These are phyloP conservation scores for Trypanosoma brucei DNA, from an alignment of 208 protist genomes.

Conservation along the genomic window DNA sequence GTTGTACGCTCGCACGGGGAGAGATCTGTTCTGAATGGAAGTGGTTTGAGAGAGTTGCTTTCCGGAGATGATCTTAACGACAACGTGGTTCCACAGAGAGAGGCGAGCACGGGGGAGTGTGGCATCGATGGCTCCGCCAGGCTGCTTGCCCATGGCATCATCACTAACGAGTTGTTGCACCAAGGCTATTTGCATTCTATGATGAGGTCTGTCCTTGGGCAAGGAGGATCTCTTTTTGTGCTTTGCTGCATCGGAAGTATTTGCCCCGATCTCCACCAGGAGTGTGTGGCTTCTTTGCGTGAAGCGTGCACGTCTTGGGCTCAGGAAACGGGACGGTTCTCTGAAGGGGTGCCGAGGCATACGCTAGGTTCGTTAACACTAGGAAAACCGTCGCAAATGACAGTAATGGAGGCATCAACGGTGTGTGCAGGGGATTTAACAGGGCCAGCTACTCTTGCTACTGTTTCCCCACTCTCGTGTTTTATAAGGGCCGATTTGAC, in stretches of 20 bases:
- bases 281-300: slow-evolving; percentile 33
- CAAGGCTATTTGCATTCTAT: neutral
- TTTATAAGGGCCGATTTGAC: too few relatives aligned
- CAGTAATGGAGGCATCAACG: neutral
- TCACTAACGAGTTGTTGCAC: neutral
- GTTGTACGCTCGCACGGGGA: slow-evolving; percentile 9
- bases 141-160: slow-evolving; percentile 1
- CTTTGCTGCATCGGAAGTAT: slow-evolving; percentile 53
- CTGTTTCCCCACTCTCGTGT: too few relatives aligned
- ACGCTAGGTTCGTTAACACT: neutral
- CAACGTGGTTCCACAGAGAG: neutral
- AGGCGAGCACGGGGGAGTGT: neutral
- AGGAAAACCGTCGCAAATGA: too few relatives aligned
- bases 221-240: slow-evolving; percentile 58
- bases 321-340: slow-evolving; percentile 18
- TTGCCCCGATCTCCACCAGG: slow-evolving; percentile 38
- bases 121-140: neutral
- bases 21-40: slow-evolving; percentile 1
- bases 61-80: slow-evolving; percentile 4
- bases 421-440: neutral
- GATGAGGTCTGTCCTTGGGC: slow-evolving; percentile 23
- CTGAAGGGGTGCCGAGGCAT: neutral
- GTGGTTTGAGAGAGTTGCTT: neutral
- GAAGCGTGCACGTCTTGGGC: slow-evolving; percentile 42
- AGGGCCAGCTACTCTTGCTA: too few relatives aligned